Base-by-base conservation (phyloP, 441 rosid species). In the Populus trichocarpa region DNA sequence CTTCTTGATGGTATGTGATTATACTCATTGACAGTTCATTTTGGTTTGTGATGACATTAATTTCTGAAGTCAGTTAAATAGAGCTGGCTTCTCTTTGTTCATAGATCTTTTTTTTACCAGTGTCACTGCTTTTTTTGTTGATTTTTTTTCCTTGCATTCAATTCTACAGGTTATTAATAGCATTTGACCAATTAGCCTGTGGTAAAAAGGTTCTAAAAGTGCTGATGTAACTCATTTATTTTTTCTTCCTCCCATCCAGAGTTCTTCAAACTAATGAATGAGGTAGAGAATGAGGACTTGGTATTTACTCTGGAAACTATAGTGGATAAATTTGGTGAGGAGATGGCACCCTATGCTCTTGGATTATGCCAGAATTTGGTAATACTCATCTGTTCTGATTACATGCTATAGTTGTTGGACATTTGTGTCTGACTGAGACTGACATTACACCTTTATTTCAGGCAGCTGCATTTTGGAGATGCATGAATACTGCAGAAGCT, bases 401-500 rank as follows among this genome's bases (percentile, higher is more conserved):
- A 35, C 8, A 12, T 30, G 42, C 65, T 40, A 46, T 26, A 14
- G 70, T 33, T 67, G 53, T 32, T 16, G 5, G 35, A 40, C n/a
- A 70, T 73, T 78, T 77, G 22, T 73, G 30, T 84, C 35, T 72
- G 46, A 68, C 70, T 82, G 78, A 50, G 40, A 71, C 71, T 59
- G 46, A 67, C 28, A 75, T 61, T 73, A 42, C 57, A 35, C 38
- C 26, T 75, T 59, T 40, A 59, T 68, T 86, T 75, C 88, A 97
- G 99, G 99, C 98, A 46, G 89, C 95, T 81, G 95, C 99, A 68
- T 93, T 94, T 88, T 97, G 98, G 98, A 93, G 92, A 92, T 97
- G 98, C 84, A 89, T 92, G 87, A 92, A 91, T 87, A 87, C 93
- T 68, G 92, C 96, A 73, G 95, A 94, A 77, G 92, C 93, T 80